Base-by-base conservation (phyloP, 257 asterid genomes). In the Solanum habrochaites region DNA sequence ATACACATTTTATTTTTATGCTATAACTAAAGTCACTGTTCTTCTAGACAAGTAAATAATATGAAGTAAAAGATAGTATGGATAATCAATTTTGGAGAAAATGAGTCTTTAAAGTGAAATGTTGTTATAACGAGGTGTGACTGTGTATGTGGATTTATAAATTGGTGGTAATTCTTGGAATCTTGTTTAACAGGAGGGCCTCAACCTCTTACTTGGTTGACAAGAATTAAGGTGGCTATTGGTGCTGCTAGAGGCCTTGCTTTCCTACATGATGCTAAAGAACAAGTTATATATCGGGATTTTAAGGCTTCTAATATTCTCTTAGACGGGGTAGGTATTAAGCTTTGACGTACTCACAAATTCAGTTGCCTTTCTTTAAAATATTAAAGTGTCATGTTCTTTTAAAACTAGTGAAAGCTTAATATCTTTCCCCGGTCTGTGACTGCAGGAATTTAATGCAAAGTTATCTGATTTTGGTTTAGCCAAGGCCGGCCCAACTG, bases 401-500 rank as follows among this genome's bases (percentile, higher is more conserved):
- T 47, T 47, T 45, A 80, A 21, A 80, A 47, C 43, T 80, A 18
- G 67, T 47, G 25, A 47, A 47, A 80, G 20, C 27, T 45, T 15
- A 77, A 15, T 25, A 80, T 23, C 85, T 52, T 43, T 89, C 72
- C 45, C 20, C 6, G 42, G 11, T 85, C 8, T 67, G 31, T 12
- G 40, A 67, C 25, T 90, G 83, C 94, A 96, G 99, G 99, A 95
- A 71, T 96, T 95, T 87, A 96, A 94, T 45, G 93, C 98, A 56
- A 96, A 96, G 89, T 72, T 96, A 87, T 96, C 99, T 1, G 98
- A 95, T 86, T 96, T 96, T 64, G 98, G 98, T 71, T 90, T 96
- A 91, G 98, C 99, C 31, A 95, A 96, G 89, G 98, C 96, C 0
- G 98, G 98, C 47, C 99, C 99, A 7, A 95, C 96, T 23, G 99